Evolutionary conservation across 768 basidiomycete species (phyloP), one percentile per base, ranked within the genome.

Genomic region (Holtermannia corniformis): DNA sequence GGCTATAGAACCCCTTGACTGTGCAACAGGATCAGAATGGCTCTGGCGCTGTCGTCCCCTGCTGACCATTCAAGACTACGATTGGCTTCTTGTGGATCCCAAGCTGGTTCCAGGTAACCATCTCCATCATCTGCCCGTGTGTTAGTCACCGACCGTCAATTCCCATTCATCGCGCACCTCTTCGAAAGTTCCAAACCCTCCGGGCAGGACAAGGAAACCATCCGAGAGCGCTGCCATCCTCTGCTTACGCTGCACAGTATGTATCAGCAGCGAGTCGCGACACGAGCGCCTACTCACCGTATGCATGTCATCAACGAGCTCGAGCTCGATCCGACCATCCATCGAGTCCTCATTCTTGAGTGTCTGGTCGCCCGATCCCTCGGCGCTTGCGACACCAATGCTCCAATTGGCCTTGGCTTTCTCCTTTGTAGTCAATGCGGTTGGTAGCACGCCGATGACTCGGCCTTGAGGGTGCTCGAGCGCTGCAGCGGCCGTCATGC

Each of bases 151-250:
- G n/a, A n/a, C n/a, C n/a, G n/a, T n/a, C n/a, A n/a, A n/a, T 26
- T 10, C 46, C 14, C 3, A 21, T 14, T 20, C 4, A 25, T 7
- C 13, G 21, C 69, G 55, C 25, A 84, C 86, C 79, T 96, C 93
- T 73, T 99, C 95, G 58, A 89, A 87, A 0, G 92, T 96, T 10
- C 93, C 93, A 65, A 82, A 95, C 0, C 93, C 93, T 19, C 93
- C 93, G 1, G 93, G 92, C 19, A 99, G 75, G 11, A 83, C 87
- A 44, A 96, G 75, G 62, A 99, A 99, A 0, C 82, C 91, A 16
- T 79, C 78, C 0, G 80, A 81, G 7, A 85, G 76, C 58, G 79
- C 80, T 0, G 92, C 90, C 91, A 97, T 95, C 68, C 86, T 82
- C 7, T 85, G 77, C 66, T 96, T 96, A 13, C 92, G 82, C 62